Percentiles rank a stretch among this genome's conserved stretches.
Evolutionary conservation across 176 grass and related monocot species (phyloP).

Genomic region (Pontederia paniculata): DNA sequence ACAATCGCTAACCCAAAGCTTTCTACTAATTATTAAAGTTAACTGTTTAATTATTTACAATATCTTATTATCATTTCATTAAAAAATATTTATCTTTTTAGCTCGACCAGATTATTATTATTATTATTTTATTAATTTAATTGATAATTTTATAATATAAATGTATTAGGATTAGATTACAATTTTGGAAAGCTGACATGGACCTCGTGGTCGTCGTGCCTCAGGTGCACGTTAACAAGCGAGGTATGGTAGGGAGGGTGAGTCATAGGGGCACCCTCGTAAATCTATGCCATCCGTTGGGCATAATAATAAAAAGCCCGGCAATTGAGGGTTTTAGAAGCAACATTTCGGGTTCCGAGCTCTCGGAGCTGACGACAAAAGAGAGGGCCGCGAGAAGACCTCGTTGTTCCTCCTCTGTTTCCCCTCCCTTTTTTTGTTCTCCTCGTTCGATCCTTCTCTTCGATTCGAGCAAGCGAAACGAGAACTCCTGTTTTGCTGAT

Average conservation of each 20-base stretch:
- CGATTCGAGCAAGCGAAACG: background rate
- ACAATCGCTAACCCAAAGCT: no score
- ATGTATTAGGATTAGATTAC: no score
- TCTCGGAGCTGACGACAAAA: background rate
- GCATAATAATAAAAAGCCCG: slow-evolving; percentile 1
- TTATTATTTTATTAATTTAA: no score
- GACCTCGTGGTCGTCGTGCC: no score
- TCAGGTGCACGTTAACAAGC: background rate
- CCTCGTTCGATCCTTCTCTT: background rate
- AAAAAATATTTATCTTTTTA: no score
- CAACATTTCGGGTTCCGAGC: slow-evolving; percentile 6
- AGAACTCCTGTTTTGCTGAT: background rate
- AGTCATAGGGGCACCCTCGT: slow-evolving; percentile 2
- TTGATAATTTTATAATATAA: no score
- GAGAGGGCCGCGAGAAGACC: background rate
- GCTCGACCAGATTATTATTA: no score
- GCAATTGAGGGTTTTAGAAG: slow-evolving; percentile 21
- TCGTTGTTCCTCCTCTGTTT: background rate
- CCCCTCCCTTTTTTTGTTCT: background rate
- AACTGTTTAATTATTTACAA: no score
- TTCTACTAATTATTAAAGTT: no score
- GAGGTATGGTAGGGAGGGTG: no score
- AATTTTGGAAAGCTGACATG: no score
- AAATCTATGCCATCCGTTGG: background rate
- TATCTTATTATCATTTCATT: no score